Conservation (phyloP, 2,329 filamentous ascomycete genomes). For the Sclerotinia nivalis region DNA sequence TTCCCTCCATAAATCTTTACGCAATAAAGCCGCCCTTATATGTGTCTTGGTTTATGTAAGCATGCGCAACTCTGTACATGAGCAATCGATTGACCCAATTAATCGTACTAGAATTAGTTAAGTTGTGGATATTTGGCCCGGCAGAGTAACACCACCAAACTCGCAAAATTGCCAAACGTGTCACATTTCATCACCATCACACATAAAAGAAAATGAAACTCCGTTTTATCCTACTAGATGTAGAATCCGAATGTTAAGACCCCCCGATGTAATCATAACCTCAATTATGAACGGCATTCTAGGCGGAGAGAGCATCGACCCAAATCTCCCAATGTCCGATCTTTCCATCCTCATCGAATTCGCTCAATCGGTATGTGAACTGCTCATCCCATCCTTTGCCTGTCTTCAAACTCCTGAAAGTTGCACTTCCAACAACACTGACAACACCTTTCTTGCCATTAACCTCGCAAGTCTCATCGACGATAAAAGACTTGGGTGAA, state of each 20-base stretch:
- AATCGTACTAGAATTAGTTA: not conserved
- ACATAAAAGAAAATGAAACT: not conserved
- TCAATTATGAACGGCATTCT: conserved; percentile 41
- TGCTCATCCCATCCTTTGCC: conserved; percentile 46
- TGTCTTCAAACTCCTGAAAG: conserved; percentile 44
- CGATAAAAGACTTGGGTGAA: conserved; percentile 30
- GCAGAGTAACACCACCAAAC: not conserved
- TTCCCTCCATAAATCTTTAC: too few relatives aligned
- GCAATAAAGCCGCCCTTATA: too few relatives aligned
- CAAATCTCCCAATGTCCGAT: conserved; percentile 49
- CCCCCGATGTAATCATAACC: not conserved
- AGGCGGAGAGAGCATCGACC: conserved; percentile 47
- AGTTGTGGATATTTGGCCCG: not conserved
- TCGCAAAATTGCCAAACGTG: not conserved
- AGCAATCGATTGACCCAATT: not conserved
- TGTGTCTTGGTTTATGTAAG: not conserved
- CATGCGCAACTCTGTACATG: not conserved
- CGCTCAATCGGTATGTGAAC: conserved; percentile 46
- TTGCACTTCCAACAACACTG: conserved; percentile 42
- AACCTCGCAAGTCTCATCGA: conserved; percentile 39
- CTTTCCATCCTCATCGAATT: conserved; percentile 43
- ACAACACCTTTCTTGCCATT: conserved; percentile 37
- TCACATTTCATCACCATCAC: not conserved
- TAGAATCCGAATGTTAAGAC: too few relatives aligned
- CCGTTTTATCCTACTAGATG: not conserved